phyloP scores from a whole-genome alignment of 331 rosid genomes.

The Acacia concinna region DNA sequence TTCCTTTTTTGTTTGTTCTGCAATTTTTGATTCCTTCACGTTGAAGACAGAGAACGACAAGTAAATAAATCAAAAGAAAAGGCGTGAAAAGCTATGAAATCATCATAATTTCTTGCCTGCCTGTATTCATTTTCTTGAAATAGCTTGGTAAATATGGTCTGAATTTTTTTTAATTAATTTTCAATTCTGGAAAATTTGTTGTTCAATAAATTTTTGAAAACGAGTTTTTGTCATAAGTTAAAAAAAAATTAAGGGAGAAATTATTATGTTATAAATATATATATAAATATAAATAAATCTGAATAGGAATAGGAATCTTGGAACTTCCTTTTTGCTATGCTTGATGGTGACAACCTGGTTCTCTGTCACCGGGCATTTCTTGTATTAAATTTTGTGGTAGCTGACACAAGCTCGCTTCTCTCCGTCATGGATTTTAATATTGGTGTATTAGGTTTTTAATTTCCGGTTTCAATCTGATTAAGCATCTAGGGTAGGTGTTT shows the following conservation, averaged over 20 bases:
- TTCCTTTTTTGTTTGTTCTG: neutral
- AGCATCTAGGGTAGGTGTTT: neutral
- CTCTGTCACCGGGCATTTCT: constrained; percentile 1
- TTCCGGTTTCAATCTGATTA: neutral
- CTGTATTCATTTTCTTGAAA: neutral
- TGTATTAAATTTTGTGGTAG: neutral
- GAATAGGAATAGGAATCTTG: neutral
- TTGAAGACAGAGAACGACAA: neutral
- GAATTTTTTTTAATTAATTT: neutral
- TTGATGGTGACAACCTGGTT: constrained; percentile 1
- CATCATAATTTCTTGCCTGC: neutral
- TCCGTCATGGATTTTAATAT: neutral
- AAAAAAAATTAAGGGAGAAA: too few species aligned
- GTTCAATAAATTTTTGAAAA: neutral
- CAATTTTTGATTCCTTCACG: neutral
- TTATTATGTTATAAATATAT: too few species aligned
- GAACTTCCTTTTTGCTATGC: neutral
- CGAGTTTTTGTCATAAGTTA: neutral
- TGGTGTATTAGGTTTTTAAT: neutral
- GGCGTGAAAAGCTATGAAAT: neutral
- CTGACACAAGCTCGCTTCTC: neutral
- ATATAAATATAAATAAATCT: too few species aligned
- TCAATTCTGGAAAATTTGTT: neutral
- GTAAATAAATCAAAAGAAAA: neutral
- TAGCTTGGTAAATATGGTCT: too few species aligned